Percentiles rank a stretch among this genome's conserved stretches.
Conservation (phyloP, 176 grass and related monocot genomes). For the Zizania latifolia region DNA sequence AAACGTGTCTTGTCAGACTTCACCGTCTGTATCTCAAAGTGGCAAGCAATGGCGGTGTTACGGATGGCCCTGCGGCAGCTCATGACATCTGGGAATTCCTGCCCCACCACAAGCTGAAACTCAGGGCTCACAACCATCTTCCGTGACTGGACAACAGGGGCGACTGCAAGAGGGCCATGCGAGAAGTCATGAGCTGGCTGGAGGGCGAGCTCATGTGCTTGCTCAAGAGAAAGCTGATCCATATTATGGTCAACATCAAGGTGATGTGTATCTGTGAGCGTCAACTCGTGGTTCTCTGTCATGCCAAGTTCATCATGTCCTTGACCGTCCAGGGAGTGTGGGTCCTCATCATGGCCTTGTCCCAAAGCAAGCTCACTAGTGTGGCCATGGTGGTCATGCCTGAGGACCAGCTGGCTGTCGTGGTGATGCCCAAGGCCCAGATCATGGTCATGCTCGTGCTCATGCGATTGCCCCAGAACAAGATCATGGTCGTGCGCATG, state of each 20-base stretch:
- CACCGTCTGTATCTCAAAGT: conserved; percentile 96
- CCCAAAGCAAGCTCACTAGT: conserved; percentile 61
- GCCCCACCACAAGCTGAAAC: conserved; percentile 69
- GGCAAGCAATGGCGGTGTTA: conserved; percentile 86
- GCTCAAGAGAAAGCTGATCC: conserved; percentile 70
- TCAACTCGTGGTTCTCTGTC: conserved; percentile 65
- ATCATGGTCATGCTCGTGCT: conserved; percentile 37
- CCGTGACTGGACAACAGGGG: conserved; percentile 72
- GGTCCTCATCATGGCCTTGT: conserved; percentile 53
- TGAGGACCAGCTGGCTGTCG: conserved; percentile 55
- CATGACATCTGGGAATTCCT: conserved; percentile 87
- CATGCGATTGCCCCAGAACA: conserved; percentile 44
- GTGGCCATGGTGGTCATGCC: conserved; percentile 51
- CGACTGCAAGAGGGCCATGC: conserved; percentile 45
- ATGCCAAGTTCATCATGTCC: conserved; percentile 60
- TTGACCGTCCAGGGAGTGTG: conserved; percentile 36
- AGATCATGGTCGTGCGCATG: conserved; percentile 53
- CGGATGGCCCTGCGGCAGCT: conserved; percentile 84
- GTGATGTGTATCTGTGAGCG: conserved; percentile 59
- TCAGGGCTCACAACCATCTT: conserved; percentile 48
- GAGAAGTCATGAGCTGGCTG: conserved; percentile 48
- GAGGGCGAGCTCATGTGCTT: conserved; percentile 68
- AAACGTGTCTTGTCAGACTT: conserved; percentile 89
- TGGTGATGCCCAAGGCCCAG: conserved; percentile 56
- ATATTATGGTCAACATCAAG: conserved; percentile 57